Evolutionary conservation across 2,329 filamentous ascomycete species (phyloP).

Genomic region (Camillea tinctor): DNA sequence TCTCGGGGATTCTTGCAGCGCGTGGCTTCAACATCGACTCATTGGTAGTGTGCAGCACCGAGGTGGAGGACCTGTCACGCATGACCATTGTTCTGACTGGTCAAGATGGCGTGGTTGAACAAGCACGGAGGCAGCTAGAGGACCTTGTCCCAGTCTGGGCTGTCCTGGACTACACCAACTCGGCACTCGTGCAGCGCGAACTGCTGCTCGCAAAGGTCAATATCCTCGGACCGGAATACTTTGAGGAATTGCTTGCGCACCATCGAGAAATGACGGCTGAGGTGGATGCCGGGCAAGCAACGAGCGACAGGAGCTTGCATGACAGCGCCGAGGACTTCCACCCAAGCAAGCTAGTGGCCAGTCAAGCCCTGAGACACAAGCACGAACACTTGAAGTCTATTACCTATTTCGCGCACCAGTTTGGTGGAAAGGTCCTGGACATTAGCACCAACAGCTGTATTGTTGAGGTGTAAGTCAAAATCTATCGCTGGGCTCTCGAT

Average conservation of each 20-base stretch:
- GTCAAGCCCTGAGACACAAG: slow-evolving; percentile 91
- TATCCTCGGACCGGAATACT: slow-evolving; percentile 95
- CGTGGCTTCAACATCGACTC: slow-evolving; percentile 99
- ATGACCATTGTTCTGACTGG: slow-evolving; percentile 99
- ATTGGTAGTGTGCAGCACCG: slow-evolving; percentile 94
- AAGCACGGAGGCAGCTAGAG: slow-evolving; percentile 91
- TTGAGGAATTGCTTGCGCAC: slow-evolving; percentile 92
- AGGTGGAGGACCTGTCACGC: slow-evolving; percentile 92
- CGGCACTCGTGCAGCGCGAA: slow-evolving; percentile 93
- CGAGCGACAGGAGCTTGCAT: slow-evolving; percentile 42
- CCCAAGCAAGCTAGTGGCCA: slow-evolving; percentile 79
- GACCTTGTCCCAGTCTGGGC: slow-evolving; percentile 98
- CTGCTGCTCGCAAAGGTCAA: slow-evolving; percentile 94
- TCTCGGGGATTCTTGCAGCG: slow-evolving; percentile 93
- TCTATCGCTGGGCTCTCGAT: not conserved
- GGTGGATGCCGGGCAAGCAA: slow-evolving; percentile 43
- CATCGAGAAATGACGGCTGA: slow-evolving; percentile 78
- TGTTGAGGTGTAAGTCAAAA: slow-evolving; percentile 80
- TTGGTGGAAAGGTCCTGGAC: slow-evolving; percentile 94
- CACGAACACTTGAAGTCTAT: slow-evolving; percentile 96
- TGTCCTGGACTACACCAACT: slow-evolving; percentile 90
- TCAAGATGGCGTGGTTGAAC: slow-evolving; percentile 95
- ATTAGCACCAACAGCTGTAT: slow-evolving; percentile 99
- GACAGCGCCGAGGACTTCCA: slow-evolving; percentile 71
- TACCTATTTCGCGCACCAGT: slow-evolving; percentile 95